Conservation (phyloP, 2,329 filamentous ascomycete genomes). For the Pseudogymnoascus sp. region DNA sequence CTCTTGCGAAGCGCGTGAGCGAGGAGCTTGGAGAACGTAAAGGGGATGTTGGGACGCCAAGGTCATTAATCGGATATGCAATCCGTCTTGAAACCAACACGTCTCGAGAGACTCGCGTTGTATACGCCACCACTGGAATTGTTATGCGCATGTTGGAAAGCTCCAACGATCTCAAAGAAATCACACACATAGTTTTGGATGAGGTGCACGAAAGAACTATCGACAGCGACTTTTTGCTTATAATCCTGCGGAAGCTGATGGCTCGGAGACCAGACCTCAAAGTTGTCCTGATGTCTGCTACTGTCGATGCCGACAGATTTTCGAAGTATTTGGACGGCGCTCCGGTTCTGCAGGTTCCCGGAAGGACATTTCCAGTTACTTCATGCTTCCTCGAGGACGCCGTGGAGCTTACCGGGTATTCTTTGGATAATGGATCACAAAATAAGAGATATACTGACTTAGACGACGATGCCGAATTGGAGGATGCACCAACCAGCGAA, state of each 20-base stretch:
- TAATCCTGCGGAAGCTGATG: constrained; percentile 81
- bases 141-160: constrained; percentile 97
- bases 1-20: constrained; percentile 83
- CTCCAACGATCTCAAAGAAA: constrained; percentile 75
- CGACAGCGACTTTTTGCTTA: constrained; percentile 91
- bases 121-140: constrained; percentile 86
- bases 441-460: constrained; percentile 49
- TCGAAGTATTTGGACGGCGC: constrained; percentile 81
- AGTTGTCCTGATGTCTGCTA: constrained; percentile 94
- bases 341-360: constrained; percentile 83
- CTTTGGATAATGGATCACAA: constrained; percentile 40
- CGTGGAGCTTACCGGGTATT: constrained; percentile 76
- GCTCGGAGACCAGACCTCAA: constrained; percentile 73
- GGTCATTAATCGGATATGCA: constrained; percentile 88
- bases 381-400: constrained; percentile 89
- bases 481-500: constrained; percentile 43
- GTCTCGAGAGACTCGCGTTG: constrained; percentile 70
- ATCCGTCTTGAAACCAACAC: constrained; percentile 89
- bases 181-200: constrained; percentile 93
- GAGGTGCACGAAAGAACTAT: constrained; percentile 96
- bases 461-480: constrained; percentile 49
- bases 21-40: constrained; percentile 86
- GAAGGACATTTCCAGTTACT: constrained; percentile 86
- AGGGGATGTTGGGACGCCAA: constrained; percentile 70
- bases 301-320: constrained; percentile 86